phyloP scores from a whole-genome alignment of 495 filamentous ascomycete genomes.

The Aspergillus bertholletiae region DNA sequence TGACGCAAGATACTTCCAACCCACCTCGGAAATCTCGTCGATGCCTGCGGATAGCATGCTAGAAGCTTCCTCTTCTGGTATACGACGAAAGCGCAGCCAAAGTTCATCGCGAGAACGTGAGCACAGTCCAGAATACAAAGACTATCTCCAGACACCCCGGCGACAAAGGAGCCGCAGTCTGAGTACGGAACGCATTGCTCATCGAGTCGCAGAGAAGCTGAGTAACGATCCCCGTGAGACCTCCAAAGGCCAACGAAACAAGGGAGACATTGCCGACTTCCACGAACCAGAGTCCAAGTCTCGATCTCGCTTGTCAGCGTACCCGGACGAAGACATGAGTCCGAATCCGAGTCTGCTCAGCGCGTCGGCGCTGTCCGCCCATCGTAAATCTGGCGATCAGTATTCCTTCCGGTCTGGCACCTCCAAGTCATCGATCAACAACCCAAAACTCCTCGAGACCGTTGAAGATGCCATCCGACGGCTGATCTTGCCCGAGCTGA shows the following conservation, averaged over 20 bases:
- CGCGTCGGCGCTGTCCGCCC: constrained; percentile 64
- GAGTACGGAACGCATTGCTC: constrained; percentile 68
- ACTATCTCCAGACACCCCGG: constrained; percentile 62
- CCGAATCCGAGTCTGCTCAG: constrained; percentile 73
- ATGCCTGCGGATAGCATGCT: constrained; percentile 91
- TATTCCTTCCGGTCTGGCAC: constrained; percentile 72
- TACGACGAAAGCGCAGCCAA: constrained; percentile 54
- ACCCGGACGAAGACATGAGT: constrained; percentile 60
- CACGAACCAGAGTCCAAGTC: constrained; percentile 53
- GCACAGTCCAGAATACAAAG: constrained; percentile 39
- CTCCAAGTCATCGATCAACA: constrained; percentile 87
- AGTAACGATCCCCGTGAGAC: constrained; percentile 46
- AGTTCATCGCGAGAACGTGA: constrained; percentile 48
- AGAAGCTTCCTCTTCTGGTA: constrained; percentile 55
- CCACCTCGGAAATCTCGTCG: constrained; percentile 81
- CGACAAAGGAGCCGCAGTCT: constrained; percentile 67
- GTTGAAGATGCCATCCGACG: constrained; percentile 95
- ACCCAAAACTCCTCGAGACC: constrained; percentile 89
- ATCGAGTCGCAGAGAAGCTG: constrained; percentile 68
- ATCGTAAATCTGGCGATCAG: constrained; percentile 67
- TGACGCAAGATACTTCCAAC: constrained; percentile 55
- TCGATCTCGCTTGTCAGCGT: constrained; percentile 58
- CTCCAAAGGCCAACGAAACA: constrained; percentile 50
- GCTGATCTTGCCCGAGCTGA: constrained; percentile 87
- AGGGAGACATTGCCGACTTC: constrained; percentile 60